Percentiles rank a stretch among this genome's conserved stretches.
Conservation (phyloP, 148 eudicot genomes). For the Rhododendron molle region DNA sequence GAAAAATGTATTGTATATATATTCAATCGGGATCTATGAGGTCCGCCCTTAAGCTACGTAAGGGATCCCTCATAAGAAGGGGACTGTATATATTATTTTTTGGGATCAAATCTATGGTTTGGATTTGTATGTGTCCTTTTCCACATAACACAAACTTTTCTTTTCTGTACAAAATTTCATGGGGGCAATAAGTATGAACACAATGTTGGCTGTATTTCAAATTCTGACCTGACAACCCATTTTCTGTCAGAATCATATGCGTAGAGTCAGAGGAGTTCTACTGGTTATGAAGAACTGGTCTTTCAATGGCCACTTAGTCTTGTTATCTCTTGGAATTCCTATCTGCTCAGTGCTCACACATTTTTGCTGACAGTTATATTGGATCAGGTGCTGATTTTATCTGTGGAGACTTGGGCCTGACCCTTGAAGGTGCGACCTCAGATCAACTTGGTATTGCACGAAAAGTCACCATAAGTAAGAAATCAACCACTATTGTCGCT, state of each 20-base stretch:
- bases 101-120: neutral
- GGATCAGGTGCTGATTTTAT: slow-evolving; percentile 87
- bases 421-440: slow-evolving; percentile 66
- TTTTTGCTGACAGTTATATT: slow-evolving; percentile 9
- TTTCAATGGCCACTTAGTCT: slow-evolving; percentile 7
- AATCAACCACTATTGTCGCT: slow-evolving; percentile 73
- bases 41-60: too few species aligned
- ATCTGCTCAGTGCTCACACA: neutral
- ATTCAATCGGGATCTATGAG: too few species aligned
- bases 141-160: neutral
- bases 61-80: too few species aligned
- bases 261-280: neutral
- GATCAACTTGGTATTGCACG: slow-evolving; percentile 93
- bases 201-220: neutral
- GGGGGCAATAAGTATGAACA: neutral
- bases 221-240: neutral
- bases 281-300: neutral
- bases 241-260: neutral
- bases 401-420: slow-evolving; percentile 73
- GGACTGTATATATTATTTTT: neutral
- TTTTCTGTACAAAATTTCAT: neutral
- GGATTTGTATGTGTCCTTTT: neutral
- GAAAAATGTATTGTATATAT: too few species aligned
- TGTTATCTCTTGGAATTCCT: neutral
- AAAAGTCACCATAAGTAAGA: slow-evolving; percentile 68